Conservation (phyloP, 345 rosid genomes). For the Eucalyptus victrix region DNA sequence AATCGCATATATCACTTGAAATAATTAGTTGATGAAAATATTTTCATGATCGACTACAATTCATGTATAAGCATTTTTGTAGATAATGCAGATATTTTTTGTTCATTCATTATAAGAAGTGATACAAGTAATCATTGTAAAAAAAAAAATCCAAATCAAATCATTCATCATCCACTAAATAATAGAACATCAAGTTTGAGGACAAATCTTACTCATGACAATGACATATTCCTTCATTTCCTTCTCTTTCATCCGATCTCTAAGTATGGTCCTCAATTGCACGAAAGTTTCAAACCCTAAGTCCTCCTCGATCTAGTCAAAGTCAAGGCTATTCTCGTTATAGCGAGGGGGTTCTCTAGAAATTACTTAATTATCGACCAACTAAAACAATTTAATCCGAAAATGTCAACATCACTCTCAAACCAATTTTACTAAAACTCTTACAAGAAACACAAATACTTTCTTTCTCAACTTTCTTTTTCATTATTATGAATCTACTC, state of each 20-base stretch:
- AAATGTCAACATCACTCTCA: neutral
- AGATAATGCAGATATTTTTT: fast-evolving
- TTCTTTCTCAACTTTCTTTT: neutral
- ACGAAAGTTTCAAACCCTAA: neutral
- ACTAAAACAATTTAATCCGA: neutral
- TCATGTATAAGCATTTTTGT: neutral
- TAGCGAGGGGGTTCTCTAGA: neutral
- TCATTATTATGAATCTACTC: neutral
- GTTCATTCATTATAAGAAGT: fast-evolving
- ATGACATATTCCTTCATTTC: neutral
- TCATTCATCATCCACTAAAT: neutral
- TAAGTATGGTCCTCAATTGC: neutral
- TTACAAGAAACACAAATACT: neutral
- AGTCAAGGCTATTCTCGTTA: neutral
- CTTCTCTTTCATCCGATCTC: neutral
- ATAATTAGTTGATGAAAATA: neutral
- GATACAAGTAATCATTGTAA: fast-evolving
- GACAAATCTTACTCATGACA: neutral
- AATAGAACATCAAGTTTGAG: neutral
- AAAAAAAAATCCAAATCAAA: neutral
- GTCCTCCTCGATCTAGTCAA: neutral
- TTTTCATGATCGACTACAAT: fast-evolving
- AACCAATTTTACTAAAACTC: neutral
- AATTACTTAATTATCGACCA: neutral
- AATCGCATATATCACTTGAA: neutral